Evolutionary conservation across 352 stramenopile species (phyloP), one percentile per base, ranked within the genome.

Genomic region (Thalassiosira pacifica): DNA sequence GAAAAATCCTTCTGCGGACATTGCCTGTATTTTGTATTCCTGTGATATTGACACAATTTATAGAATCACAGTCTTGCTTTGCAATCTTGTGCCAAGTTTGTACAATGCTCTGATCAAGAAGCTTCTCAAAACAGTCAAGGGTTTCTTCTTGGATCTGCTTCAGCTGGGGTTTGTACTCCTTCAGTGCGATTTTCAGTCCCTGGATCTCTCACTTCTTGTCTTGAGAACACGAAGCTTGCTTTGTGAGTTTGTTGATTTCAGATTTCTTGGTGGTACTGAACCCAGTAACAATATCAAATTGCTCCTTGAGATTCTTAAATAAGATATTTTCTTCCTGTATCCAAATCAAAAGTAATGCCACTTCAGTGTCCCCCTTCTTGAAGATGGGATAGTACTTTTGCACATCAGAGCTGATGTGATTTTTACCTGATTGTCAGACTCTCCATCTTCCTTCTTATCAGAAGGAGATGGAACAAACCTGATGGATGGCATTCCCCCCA

Each of bases 31-130:
- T 48, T 32, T 67, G 40, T 40, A 26, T 34, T 34, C n/a, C 26
- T 9, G 40, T 67, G 5, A 67, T 26, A 45, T 67, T 29, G 32
- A 67, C 45, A 29, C 16, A 67, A 22, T 3, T 3, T 18, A 9
- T 31, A 9, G 29, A 22, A 8, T 67, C 59, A n/a, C 59, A 67
- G 8, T 67, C 5, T 19, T 67, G n/a, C 29, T 67, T 67, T 2
- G 45, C 59, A 67, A 67, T 67, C 59, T 48, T 24, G 10, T n/a
- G 59, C 59, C 59, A 67, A 26, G 40, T 45, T 10, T 26, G 10
- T 29, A 67, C 59, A 22, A 67, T 5, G 13, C 8, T 31, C 1
- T 24, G 9, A 45, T 67, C 59, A 45, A 67, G 59, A 8, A 67
- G 27, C 59, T 48, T 40, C 29, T 67, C 29, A 45, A 67, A 67